Conservation (phyloP, 495 filamentous ascomycete species). For the Emericellopsis terricola region DNA sequence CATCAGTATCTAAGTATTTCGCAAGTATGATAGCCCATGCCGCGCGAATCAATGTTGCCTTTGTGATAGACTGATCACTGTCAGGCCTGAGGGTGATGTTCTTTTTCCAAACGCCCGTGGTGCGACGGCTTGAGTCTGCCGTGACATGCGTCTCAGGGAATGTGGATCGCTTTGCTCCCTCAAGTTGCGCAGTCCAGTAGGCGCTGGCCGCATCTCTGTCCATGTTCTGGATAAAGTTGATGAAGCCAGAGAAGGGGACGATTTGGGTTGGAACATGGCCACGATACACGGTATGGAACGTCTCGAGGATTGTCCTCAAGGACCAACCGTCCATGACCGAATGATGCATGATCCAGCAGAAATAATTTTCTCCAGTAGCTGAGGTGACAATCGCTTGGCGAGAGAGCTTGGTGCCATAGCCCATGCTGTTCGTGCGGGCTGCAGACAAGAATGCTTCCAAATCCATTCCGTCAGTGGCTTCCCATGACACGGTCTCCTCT, state of each 20-base stretch:
- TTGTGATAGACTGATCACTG: conserved; percentile 6
- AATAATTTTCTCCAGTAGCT: conserved; percentile 7
- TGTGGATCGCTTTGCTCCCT: conserved; percentile 12
- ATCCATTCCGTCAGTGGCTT: not conserved
- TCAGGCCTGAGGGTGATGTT: not conserved
- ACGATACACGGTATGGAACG: conserved; percentile 2
- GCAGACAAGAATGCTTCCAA: not conserved
- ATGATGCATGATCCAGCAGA: conserved; percentile 28
- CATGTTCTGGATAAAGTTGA: not conserved
- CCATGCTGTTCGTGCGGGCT: not conserved
- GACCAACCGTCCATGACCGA: not conserved
- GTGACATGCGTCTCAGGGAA: too few species aligned
- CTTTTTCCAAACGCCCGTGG: not conserved
- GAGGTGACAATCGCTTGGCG: conserved; percentile 10
- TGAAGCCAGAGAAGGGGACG: not conserved
- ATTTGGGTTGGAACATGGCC: not conserved
- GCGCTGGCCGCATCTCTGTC: not conserved
- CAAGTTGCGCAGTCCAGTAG: not conserved
- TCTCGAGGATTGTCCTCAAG: not conserved
- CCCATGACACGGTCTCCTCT: conserved; percentile 1
- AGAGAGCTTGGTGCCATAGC: conserved; percentile 6
- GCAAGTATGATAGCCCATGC: too few species aligned
- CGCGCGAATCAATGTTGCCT: conserved; percentile 25
- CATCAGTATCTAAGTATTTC: conserved; percentile 16
- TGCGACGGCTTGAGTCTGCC: too few species aligned